These are phyloP conservation scores for Parachlorella kessleri DNA, from an alignment of 139 green algal genomes.

Conservation along the genomic window DNA sequence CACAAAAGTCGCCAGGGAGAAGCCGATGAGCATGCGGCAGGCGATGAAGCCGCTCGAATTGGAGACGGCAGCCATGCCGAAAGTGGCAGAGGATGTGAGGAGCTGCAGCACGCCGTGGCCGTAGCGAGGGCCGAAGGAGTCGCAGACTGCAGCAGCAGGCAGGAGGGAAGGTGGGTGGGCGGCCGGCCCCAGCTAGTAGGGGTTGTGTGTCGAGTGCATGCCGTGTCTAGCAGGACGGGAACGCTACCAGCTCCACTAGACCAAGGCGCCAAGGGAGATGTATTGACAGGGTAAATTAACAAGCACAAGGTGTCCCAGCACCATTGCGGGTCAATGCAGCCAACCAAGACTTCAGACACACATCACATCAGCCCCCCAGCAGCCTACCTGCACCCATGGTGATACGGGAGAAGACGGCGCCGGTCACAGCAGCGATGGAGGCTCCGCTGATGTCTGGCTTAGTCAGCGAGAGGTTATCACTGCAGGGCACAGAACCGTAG, in stretches of 20 bases:
- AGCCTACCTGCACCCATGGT: slow-evolving; percentile 36
- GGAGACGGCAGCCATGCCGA: slow-evolving; percentile 47
- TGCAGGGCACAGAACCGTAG: too few relatives aligned
- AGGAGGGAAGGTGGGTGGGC: not conserved
- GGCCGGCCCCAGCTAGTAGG: too few relatives aligned
- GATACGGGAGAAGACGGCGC: slow-evolving; percentile 52
- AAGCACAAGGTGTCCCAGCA: too few relatives aligned
- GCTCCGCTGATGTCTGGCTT: slow-evolving; percentile 58
- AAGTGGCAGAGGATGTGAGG: slow-evolving; percentile 33
- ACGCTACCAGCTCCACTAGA: too few relatives aligned
- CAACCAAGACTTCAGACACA: too few relatives aligned
- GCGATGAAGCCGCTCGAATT: slow-evolving; percentile 72
- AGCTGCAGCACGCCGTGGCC: slow-evolving; percentile 43
- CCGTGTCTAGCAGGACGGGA: too few relatives aligned
- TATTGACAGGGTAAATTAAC: too few relatives aligned
- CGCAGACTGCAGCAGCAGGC: slow-evolving; percentile 52
- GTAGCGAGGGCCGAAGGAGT: slow-evolving; percentile 82
- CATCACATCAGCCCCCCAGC: too few relatives aligned
- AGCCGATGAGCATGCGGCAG: slow-evolving; percentile 54
- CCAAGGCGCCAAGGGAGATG: too few relatives aligned
- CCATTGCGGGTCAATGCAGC: too few relatives aligned
- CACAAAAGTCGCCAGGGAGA: slow-evolving; percentile 86
- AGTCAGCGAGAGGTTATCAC: slow-evolving; percentile 78
- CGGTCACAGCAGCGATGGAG: slow-evolving; percentile 47
- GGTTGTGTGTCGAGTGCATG: too few relatives aligned